Conservation (phyloP, 2,329 filamentous ascomycete genomes). For the Trichoderma simmonsii region DNA sequence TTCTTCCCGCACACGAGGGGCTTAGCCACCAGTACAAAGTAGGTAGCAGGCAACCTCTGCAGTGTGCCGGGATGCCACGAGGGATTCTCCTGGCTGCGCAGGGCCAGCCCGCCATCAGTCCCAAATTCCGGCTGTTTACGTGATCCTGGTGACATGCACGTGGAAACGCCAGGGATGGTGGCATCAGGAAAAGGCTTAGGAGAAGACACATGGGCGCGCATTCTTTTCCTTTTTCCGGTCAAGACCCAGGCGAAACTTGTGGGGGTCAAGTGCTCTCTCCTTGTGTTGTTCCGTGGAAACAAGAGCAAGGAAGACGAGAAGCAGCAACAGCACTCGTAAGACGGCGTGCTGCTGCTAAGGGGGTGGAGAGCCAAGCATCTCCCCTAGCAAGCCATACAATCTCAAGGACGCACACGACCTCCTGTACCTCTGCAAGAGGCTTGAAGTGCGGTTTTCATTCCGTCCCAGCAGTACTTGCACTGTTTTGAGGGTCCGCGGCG, state of each 20-base stretch:
- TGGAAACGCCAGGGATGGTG: constrained; percentile 15
- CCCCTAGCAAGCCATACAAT: neutral
- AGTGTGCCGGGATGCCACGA: constrained; percentile 19
- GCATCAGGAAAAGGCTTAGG: neutral
- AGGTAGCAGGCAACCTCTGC: neutral
- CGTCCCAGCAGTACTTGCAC: neutral
- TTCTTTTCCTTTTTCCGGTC: constrained; percentile 17
- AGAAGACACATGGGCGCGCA: constrained; percentile 11
- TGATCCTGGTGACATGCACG: constrained; percentile 16
- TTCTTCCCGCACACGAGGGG: constrained; percentile 7
- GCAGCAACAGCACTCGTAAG: neutral
- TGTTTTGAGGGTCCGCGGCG: neutral
- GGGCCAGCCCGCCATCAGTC: constrained; percentile 2
- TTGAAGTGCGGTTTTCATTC: constrained; percentile 4
- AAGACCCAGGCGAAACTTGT: constrained; percentile 1
- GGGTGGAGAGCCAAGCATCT: neutral
- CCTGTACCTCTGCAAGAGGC: neutral
- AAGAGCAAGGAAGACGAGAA: neutral
- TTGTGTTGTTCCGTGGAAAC: neutral
- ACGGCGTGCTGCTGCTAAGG: neutral
- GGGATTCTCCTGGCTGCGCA: constrained; percentile 12
- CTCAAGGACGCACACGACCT: neutral
- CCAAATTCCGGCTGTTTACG: constrained; percentile 14
- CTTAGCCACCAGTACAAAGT: neutral
- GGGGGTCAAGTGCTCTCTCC: neutral